Percentiles rank a stretch among this genome's conserved stretches.
These are phyloP conservation scores for Paxillus ammoniavirescens DNA, from an alignment of 768 basidiomycete species.

Conservation along the genomic window DNA sequence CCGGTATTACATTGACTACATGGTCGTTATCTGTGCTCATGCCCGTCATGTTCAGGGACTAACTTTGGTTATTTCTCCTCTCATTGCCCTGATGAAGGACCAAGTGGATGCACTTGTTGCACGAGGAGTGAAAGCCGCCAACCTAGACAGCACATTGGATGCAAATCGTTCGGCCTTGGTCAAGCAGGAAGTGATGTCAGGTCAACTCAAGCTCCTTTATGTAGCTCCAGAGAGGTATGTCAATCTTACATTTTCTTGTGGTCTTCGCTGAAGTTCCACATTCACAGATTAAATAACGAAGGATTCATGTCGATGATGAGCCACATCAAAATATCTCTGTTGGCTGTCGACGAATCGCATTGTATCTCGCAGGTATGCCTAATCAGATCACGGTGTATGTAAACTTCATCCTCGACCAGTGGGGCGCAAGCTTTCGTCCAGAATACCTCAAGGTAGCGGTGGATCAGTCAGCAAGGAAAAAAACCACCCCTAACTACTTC, in stretches of 20 bases:
- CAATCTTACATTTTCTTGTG: not conserved
- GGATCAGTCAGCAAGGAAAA: not conserved
- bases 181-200: constrained; percentile 35
- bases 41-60: constrained; percentile 13
- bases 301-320: constrained; percentile 43
- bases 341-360: constrained; percentile 51
- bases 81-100: constrained; percentile 38
- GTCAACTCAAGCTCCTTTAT: constrained; percentile 46
- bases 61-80: constrained; percentile 38
- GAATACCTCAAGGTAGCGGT: constrained; percentile 26
- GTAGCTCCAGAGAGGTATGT: constrained; percentile 44
- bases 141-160: constrained; percentile 38
- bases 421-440: constrained; percentile 45
- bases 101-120: constrained; percentile 36
- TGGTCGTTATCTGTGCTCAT: not conserved
- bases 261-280: not conserved
- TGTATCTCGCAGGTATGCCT: constrained; percentile 41
- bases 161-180: constrained; percentile 32
- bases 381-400: not conserved
- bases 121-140: constrained; percentile 37
- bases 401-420: constrained; percentile 20
- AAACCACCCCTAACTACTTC: constrained; percentile 20
- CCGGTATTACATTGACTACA: constrained; percentile 15
- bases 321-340: constrained; percentile 40
- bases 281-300: constrained; percentile 44